These are phyloP conservation scores for Colletotrichum tamarilloi DNA, from an alignment of 2,329 filamentous ascomycete species.

Conservation along the genomic window DNA sequence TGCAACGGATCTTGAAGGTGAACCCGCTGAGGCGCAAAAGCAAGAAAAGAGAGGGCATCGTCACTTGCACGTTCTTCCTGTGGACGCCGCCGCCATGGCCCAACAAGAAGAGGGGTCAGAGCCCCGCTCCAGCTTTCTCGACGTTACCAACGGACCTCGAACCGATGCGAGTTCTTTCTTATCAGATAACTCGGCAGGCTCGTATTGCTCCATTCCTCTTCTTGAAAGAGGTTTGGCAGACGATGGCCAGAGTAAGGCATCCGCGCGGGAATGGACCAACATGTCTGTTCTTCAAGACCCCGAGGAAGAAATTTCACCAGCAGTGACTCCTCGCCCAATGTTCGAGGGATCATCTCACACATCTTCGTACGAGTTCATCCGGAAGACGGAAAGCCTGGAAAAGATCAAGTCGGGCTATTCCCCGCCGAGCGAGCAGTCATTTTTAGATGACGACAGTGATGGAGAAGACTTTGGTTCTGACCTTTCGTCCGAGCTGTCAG, in stretches of 20 bases:
- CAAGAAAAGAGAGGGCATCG: slow-evolving; percentile 59
- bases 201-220: slow-evolving; percentile 81
- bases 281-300: slow-evolving; percentile 64
- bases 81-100: slow-evolving; percentile 48
- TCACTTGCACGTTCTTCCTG: slow-evolving; percentile 53
- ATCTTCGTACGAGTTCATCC: slow-evolving; percentile 64
- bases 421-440: slow-evolving; percentile 49
- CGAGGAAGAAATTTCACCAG: slow-evolving; percentile 48
- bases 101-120: slow-evolving; percentile 37
- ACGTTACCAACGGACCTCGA: slow-evolving; percentile 40
- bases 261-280: slow-evolving; percentile 63
- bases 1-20: slow-evolving; percentile 14
- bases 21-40: slow-evolving; percentile 39
- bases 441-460: slow-evolving; percentile 60
- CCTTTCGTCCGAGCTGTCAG: slow-evolving; percentile 72
- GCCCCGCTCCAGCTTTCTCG: slow-evolving; percentile 39
- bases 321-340: slow-evolving; percentile 31
- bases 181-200: slow-evolving; percentile 75
- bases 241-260: slow-evolving; percentile 56
- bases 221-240: slow-evolving; percentile 74
- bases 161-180: slow-evolving; percentile 60
- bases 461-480: slow-evolving; percentile 62
- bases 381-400: slow-evolving; percentile 64
- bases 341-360: slow-evolving; percentile 29
- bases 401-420: slow-evolving; percentile 51